Conservation (phyloP, 495 filamentous ascomycete genomes). For the Hyaloscypha variabilis region DNA sequence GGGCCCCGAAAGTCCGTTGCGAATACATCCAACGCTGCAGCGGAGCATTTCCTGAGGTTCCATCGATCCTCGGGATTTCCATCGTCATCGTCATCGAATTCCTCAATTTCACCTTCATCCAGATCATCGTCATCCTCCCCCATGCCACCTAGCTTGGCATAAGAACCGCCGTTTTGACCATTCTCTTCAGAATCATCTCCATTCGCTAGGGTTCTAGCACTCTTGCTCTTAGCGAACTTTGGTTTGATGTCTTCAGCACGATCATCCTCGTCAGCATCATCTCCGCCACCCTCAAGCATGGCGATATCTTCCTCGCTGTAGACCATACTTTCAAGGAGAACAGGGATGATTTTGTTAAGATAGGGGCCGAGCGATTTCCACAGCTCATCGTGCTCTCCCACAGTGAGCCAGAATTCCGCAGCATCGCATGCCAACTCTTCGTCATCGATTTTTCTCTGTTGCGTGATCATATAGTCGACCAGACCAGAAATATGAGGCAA, state of each 20-base stretch:
- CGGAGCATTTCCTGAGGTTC: conserved; percentile 97
- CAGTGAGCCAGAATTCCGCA: conserved; percentile 95
- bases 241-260: conserved; percentile 90
- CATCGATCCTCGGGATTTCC: conserved; percentile 90
- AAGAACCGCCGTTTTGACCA: conserved; percentile 49
- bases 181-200: conserved; percentile 53
- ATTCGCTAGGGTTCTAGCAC: conserved; percentile 47
- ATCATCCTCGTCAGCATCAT: conserved; percentile 93
- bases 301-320: conserved; percentile 94
- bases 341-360: conserved; percentile 84
- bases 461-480: conserved; percentile 88
- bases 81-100: conserved; percentile 71
- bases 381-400: conserved; percentile 83
- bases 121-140: conserved; percentile 74
- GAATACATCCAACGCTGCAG: conserved; percentile 92
- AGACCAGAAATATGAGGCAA: conserved; percentile 85
- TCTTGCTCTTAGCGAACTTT: conserved; percentile 76
- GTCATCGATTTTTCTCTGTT: conserved; percentile 83
- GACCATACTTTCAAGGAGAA: conserved; percentile 92
- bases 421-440: conserved; percentile 92
- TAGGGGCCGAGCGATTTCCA: conserved; percentile 73
- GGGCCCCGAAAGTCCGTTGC: conserved; percentile 84
- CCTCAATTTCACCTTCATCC: conserved; percentile 85
- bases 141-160: conserved; percentile 46
- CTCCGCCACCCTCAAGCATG: conserved; percentile 75